A percentile compares a stretch with the other conserved stretches of the same genome.
phyloP scores from a whole-genome alignment of 2,329 filamentous ascomycete genomes.

The Sporothrix pseudoabietina region DNA sequence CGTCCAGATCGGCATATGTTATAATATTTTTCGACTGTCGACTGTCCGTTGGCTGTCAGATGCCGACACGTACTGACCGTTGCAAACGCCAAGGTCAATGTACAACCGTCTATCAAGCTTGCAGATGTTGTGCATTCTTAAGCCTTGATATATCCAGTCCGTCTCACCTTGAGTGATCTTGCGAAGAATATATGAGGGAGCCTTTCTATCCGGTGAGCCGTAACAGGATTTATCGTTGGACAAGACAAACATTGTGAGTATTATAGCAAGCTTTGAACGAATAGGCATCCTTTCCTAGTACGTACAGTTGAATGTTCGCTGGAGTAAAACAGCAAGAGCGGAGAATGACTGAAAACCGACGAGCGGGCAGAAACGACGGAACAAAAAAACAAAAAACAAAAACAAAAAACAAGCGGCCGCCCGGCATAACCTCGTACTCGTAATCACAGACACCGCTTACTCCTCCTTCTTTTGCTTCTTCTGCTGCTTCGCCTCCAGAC shows the following conservation, averaged over 20 bases:
- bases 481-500: constrained; percentile 35
- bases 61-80: neutral
- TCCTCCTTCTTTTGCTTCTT: constrained; percentile 29
- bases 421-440: constrained; percentile 34
- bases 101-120: constrained; percentile 2
- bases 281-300: neutral
- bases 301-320: neutral
- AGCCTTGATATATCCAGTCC: neutral
- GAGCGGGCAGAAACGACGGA: neutral
- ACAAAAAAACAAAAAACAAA: neutral
- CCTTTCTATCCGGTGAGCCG: neutral
- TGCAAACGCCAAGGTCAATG: neutral
- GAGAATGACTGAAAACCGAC: neutral
- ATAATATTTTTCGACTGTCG: neutral
- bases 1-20: neutral
- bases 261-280: neutral
- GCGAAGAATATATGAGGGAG: neutral
- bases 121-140: neutral
- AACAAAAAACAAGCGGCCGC: neutral
- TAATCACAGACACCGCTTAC: neutral
- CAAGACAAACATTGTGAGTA: neutral
- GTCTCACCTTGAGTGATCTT: neutral
- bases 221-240: neutral
- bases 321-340: neutral
- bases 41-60: neutral